Evolutionary conservation across 2,329 filamentous ascomycete species (phyloP).

Genomic region (Paraconiothyrium brasiliense): DNA sequence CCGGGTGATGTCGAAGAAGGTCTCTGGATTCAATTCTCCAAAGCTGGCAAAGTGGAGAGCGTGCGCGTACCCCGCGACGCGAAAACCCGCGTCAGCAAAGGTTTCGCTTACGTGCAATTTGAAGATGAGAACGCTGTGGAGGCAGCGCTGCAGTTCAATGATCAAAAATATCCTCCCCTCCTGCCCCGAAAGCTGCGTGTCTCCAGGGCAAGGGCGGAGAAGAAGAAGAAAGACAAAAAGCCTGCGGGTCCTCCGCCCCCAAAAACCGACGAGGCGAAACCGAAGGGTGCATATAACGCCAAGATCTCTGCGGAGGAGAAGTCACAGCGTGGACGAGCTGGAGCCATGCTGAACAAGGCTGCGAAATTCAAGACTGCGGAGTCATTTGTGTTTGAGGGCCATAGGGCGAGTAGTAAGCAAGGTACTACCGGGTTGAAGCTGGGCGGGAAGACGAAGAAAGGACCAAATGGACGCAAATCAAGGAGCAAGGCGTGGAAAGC

Average conservation of each 20-base stretch:
- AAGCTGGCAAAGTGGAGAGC: conserved; percentile 85
- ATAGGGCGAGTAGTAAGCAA: conserved; percentile 73
- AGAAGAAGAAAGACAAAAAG: conserved; percentile 52
- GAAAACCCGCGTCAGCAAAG: conserved; percentile 92
- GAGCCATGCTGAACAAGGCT: conserved; percentile 76
- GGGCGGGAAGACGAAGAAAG: conserved; percentile 60
- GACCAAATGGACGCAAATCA: conserved; percentile 55
- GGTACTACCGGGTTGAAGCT: conserved; percentile 70
- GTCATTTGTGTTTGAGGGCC: conserved; percentile 81
- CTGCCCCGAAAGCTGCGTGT: conserved; percentile 90
- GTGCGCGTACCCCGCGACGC: conserved; percentile 91
- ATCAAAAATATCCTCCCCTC: conserved; percentile 92
- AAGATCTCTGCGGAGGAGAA: conserved; percentile 76
- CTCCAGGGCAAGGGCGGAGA: conserved; percentile 78
- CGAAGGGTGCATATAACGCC: conserved; percentile 68
- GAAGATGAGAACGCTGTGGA: conserved; percentile 87
- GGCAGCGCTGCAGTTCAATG: conserved; percentile 85
- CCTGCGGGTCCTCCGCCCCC: conserved; percentile 28
- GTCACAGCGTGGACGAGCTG: conserved; percentile 76
- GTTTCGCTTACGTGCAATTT: conserved; percentile 97
- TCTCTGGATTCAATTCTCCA: conserved; percentile 81
- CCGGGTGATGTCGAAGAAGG: conserved; percentile 93
- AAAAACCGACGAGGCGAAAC: conserved; percentile 23
- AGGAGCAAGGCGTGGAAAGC: conserved; percentile 59
- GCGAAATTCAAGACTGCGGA: conserved; percentile 72